Base-by-base conservation (phyloP, 306 rosid species). In the Ammopiptanthus mongolicus region DNA sequence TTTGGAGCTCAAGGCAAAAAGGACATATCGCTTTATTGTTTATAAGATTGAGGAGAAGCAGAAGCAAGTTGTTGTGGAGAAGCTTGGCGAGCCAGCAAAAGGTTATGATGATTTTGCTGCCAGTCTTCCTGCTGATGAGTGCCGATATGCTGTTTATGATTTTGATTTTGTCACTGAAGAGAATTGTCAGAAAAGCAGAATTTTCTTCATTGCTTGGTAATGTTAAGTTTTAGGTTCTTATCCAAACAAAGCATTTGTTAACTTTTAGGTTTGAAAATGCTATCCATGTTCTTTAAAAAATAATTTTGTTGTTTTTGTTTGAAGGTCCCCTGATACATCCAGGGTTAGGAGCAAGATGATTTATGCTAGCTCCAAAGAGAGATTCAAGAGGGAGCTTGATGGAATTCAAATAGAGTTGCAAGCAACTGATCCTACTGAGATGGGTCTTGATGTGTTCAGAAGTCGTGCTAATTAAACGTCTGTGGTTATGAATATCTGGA, bases 281-380 rank as follows among this genome's bases (percentile, higher is more conserved):
- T 8, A 12, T 65, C 17, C 33, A 33, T 31, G 14, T 63, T 52
- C n/a, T 11, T 19, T 8, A 5, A 12, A 58, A 22, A 21, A 44
- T 19, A 21, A 78, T 69, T 17, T 21, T 23, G 60, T 52, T 72
- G 41, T 73, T 81, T 74, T 70, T 80, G 56, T 31, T 19, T 86
- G 85, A 83, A 91, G 97, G 97, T 91, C 82, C 72, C 97, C 97
- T 36, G 97, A 91, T 28, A 75, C 85, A 29, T 47, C 97, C 58
- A 91, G 90, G 80, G 93, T 91, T 68, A 89, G 96, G 82, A 91
- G 88, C 90, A 91, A 91, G 91, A 91, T 91, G 97, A 91, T 91
- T 70, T 91, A 91, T 77, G 97, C 97, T 5, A 87, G 97, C 90
- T 91, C 97, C 66, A 91, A 91, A 66, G 95, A 91, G 52, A 91